Evolutionary conservation across 768 basidiomycete species (phyloP), one percentile per base, ranked within the genome.

Genomic region (Termitomyces sp.): DNA sequence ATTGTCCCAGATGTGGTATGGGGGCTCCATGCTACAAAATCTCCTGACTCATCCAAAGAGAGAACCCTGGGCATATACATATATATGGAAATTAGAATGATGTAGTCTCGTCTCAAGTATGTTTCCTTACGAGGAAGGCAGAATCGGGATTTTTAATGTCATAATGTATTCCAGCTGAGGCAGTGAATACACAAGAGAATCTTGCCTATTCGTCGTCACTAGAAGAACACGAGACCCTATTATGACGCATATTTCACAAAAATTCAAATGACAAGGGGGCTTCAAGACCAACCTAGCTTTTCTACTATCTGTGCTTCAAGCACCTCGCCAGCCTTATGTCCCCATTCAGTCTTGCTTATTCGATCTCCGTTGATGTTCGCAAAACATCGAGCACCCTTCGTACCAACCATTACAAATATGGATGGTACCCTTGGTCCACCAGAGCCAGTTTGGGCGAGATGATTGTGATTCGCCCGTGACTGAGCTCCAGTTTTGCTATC

Each of bases 301-400:
- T 83, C 82, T 4, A 93, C 75, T 16, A 89, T 75, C 50, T 85
- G 79, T 7, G 77, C 78, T 43, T 72, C 70, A 30, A 79, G 72
- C 12, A 86, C 80, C 7, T 70, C 69, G 9, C 86, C 87, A 14
- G 69, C 66, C 64, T 83, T 85, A 46, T 66, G 69, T 20, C 75
- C 74, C 84, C 89, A 86, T 20, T 93, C 89, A 1, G 77, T 80
- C 69, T 83, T 89, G 4, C 79, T 83, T 20, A 92, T 70, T 48
- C 82, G 77, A 14, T 89, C 83, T 3, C 91, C 91, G 49, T 76
- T 83, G 40, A 91, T 75, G 64, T 87, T 81, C 4, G 79, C 70
- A 49, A 78, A 75, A 53, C 77, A 79, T 60, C 84, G 76, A 2
- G 81, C 87, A 55, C 85, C 84, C 64, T 82, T 88, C 10, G 72